phyloP scores from a whole-genome alignment of 352 stramenopile species.

The Blastocystis sp. region DNA sequence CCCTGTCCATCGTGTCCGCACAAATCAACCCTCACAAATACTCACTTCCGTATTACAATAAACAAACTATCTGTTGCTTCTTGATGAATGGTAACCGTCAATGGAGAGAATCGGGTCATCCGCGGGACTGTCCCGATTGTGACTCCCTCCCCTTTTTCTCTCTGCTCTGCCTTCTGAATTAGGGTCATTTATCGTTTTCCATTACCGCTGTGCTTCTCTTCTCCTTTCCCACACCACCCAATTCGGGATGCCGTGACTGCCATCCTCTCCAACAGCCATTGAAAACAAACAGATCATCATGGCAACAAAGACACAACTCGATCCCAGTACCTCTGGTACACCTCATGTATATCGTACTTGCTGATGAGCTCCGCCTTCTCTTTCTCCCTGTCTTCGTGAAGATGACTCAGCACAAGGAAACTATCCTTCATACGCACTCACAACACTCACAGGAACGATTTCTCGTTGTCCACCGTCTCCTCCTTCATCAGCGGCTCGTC shows the following conservation, averaged over 20 bases:
- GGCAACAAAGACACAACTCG: not conserved
- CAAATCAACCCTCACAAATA: not conserved
- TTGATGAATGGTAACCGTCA: not conserved
- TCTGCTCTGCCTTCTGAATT: not conserved
- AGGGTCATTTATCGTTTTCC: no score
- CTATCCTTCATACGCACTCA: not conserved
- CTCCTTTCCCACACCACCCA: no score
- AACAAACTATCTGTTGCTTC: slow-evolving; percentile 59
- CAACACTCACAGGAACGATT: not conserved
- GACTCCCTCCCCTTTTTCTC: not conserved
- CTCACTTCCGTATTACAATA: slow-evolving; percentile 67
- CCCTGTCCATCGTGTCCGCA: not conserved
- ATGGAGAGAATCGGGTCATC: not conserved
- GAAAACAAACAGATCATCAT: not conserved
- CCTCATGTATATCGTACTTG: not conserved
- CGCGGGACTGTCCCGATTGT: no score
- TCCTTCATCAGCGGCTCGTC: not conserved
- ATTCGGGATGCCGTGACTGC: no score
- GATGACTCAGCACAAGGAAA: not conserved
- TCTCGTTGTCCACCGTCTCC: not conserved
- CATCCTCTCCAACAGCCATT: not conserved
- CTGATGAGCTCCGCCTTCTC: not conserved
- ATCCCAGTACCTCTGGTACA: not conserved
- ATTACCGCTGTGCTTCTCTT: no score
- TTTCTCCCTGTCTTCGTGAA: not conserved